Evolutionary conservation across 2,329 filamentous ascomycete genomes (phyloP).

Genomic region (Simplicillium sp.): DNA sequence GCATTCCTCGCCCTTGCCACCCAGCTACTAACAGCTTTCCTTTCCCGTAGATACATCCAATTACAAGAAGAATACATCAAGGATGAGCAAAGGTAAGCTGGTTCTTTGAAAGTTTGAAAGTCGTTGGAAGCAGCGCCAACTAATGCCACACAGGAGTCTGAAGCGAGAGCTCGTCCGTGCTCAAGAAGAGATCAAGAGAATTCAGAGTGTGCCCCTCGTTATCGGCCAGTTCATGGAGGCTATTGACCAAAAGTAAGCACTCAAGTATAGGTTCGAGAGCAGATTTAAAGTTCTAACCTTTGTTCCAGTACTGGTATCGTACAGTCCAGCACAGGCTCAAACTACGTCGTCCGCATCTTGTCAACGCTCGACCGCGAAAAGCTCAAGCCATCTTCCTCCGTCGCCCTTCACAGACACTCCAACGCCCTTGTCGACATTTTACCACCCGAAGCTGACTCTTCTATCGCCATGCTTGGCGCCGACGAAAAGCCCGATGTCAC

Average conservation of each 20-base stretch:
- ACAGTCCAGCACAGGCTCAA: slow-evolving; percentile 94
- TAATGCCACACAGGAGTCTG: slow-evolving; percentile 56
- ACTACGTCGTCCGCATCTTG: slow-evolving; percentile 97
- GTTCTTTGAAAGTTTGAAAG: background rate
- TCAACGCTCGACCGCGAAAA: slow-evolving; percentile 97
- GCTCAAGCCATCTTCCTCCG: slow-evolving; percentile 94
- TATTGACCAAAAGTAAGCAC: slow-evolving; percentile 88
- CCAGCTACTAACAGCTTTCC: slow-evolving; percentile 12
- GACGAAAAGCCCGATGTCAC: slow-evolving; percentile 98
- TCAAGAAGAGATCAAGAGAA: slow-evolving; percentile 98
- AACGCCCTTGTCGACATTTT: slow-evolving; percentile 98
- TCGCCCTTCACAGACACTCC: slow-evolving; percentile 94
- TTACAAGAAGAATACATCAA: slow-evolving; percentile 99
- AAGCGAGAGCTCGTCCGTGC: slow-evolving; percentile 95
- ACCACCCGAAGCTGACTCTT: slow-evolving; percentile 96
- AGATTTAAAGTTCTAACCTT: slow-evolving; percentile 4
- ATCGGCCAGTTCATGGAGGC: slow-evolving; percentile 99
- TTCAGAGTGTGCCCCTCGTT: slow-evolving; percentile 94
- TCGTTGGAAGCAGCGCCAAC: background rate
- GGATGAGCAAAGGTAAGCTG: slow-evolving; percentile 79
- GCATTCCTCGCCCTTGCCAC: slow-evolving; percentile 2
- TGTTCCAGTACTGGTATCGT: slow-evolving; percentile 83
- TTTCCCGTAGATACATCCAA: slow-evolving; percentile 68
- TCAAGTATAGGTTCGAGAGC: slow-evolving; percentile 9
- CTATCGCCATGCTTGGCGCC: slow-evolving; percentile 92